Base-by-base conservation (phyloP, 768 basidiomycete genomes). In the Boletus barrowsii region DNA sequence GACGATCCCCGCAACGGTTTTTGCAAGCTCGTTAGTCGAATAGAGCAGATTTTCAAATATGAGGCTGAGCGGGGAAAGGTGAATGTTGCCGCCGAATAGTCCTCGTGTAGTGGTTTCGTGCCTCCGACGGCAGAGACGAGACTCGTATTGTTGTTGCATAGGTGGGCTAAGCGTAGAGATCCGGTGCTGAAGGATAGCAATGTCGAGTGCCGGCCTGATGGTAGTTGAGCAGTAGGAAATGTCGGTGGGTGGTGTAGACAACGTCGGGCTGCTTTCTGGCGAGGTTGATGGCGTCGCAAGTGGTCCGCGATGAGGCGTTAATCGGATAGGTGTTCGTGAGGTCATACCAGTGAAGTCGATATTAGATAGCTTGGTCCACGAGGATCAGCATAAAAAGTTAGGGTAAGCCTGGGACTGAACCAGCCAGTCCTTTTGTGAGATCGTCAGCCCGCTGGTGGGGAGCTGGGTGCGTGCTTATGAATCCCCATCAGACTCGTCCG, bases 381-480 rank as follows among this genome's bases (percentile, higher is more conserved):
- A 41, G 45, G 59, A 64, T 66, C 32, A 55, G 56, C 42, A 57
- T 49, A 56, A 59, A 29, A 51, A 43, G 24, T 30, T 51, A 67
- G 53, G 22, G 44, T 67, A 65, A 45, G 20, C 5, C 55, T 47
- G 48, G 56, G 68, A 69, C 67, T 65, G 68, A 55, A 41, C 67
- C 67, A 63, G 67, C 59, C 65, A 69, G 65, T 55, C 67, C 51
- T 54, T 56, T 61, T 46, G 59, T 42, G 61, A 39, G 53, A 54
- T 48, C 39, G 56, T 58, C 26, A 49, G 49, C 50, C 33, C 45
- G 40, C 4, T 3, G 44, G 26, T 15, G 29, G 51, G 24, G 44
- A 44, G 17, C 42, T 40, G 50, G 37, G 40, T 26, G 45, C 39
- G 56, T 63, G 60, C 67, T 68, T 68, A 69, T 65, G 58, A 53